phyloP scores from a whole-genome alignment of 2,329 filamentous ascomycete genomes.

The Aschersonia sp. region DNA sequence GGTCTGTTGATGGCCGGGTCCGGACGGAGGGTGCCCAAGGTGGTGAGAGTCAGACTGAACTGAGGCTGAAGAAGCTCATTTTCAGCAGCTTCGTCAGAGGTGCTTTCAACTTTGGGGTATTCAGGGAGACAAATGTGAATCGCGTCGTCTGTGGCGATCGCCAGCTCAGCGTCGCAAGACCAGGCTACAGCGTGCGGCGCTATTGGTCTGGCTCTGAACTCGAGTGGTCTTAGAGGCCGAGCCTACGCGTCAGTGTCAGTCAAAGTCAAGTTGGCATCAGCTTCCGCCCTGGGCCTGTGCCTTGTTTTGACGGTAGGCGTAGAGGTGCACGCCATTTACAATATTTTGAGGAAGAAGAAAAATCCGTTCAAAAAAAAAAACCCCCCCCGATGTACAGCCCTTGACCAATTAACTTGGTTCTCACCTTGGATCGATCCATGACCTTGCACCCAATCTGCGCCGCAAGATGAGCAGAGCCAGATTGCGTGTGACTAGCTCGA shows the following conservation, averaged over 20 bases:
- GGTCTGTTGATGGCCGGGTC: conserved; percentile 29
- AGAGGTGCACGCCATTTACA: background rate
- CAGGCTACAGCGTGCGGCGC: conserved; percentile 29
- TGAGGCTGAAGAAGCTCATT: conserved; percentile 16
- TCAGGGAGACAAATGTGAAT: conserved; percentile 36
- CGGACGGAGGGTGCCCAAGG: conserved; percentile 19
- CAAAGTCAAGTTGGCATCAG: background rate
- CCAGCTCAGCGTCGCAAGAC: conserved; percentile 43
- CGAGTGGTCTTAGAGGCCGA: conserved; percentile 31
- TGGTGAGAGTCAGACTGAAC: conserved; percentile 18
- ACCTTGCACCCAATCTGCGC: background rate
- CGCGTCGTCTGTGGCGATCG: conserved; percentile 40
- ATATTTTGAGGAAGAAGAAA: conserved; percentile 1
- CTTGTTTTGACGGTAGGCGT: conserved; percentile 6
- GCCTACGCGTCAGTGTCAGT: conserved; percentile 14
- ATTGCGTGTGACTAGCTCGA: background rate
- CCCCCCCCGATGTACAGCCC: no score
- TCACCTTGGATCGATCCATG: conserved; percentile 11
- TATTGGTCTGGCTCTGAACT: conserved; percentile 27
- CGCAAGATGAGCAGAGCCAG: background rate
- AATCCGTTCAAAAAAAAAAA: conserved; percentile 1
- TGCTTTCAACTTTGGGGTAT: conserved; percentile 13
- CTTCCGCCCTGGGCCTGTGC: no score
- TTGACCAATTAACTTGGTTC: background rate
- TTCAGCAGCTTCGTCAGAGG: conserved; percentile 12